Evolutionary conservation across 2,329 filamentous ascomycete genomes (phyloP), one percentile per base, ranked within the genome.

Genomic region (Phaeomoniella chlamydospora): DNA sequence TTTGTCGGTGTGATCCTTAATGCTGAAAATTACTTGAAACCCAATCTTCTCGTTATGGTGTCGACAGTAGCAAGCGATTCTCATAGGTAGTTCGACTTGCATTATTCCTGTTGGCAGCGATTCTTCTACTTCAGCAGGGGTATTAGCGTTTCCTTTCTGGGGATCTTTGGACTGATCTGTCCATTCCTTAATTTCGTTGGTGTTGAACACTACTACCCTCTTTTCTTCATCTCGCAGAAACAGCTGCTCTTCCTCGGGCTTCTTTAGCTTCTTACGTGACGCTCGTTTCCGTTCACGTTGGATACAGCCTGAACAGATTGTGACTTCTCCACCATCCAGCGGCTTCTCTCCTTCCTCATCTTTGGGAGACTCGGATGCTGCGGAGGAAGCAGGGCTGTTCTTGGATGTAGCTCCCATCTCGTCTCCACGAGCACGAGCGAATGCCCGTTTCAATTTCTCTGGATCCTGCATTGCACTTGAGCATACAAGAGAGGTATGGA

Each of bases 41-140:
- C 88, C 88, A 45, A 80, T 66, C 62, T 96, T 96, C 59, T 96
- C 90, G 40, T 80, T 77, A 48, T 96, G 88, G 53, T 98, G 88
- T 14, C 88, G 77, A 59, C 88, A 96, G 58, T 96, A 98, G 56
- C 88, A 98, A 15, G 87, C 85, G 49, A 98, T 94, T 6, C 88
- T 79, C 87, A 96, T 94, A 0, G 85, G 86, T 2, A 84, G 75
- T 45, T 87, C 79, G 15, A 93, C 77, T 50, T 85, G 79, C 64
- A 84, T 75, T 4, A 79, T 73, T 35, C 74, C 75, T 33, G 67
- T 65, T 31, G 65, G 61, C 9, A 18, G 50, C 29, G 47, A 49
- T 34, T 49, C 41, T 15, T 45, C 43, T 13, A 43, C 46, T 33
- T 57, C 55, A 38, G 41, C 48, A 42, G 57, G 64, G 41, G 60